Conservation (phyloP, 1,284 basidiomycete genomes). For the Pterulicium gracile region DNA sequence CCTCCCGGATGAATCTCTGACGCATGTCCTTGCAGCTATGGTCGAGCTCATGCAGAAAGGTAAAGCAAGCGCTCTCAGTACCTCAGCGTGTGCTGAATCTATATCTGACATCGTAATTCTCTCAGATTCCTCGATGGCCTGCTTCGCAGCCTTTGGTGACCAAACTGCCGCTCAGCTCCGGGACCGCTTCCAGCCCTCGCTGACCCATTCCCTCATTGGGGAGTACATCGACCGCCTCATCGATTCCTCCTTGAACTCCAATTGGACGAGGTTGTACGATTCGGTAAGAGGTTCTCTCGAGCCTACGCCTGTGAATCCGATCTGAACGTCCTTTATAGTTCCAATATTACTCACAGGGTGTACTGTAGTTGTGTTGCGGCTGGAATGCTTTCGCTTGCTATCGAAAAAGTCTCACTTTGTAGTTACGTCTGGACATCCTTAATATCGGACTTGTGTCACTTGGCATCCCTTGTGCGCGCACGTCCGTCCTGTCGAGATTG, state of each 20-base stretch:
- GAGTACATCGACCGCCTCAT: slow-evolving; percentile 86
- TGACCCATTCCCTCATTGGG: slow-evolving; percentile 81
- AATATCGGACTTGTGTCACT: too few species aligned
- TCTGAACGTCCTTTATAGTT: slow-evolving; percentile 25
- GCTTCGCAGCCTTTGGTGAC: slow-evolving; percentile 86
- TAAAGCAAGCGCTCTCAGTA: slow-evolving; percentile 19
- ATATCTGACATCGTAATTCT: neutral
- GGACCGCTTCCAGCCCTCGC: slow-evolving; percentile 87
- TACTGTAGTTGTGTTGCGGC: slow-evolving; percentile 30
- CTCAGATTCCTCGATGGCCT: slow-evolving; percentile 84
- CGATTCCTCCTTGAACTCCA: slow-evolving; percentile 80
- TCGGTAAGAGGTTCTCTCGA: slow-evolving; percentile 43
- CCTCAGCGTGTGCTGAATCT: slow-evolving; percentile 14
- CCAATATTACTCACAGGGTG: slow-evolving; percentile 82
- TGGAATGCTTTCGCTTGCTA: neutral
- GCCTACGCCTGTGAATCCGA: neutral
- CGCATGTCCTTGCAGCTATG: slow-evolving; percentile 41
- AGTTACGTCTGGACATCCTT: too few species aligned
- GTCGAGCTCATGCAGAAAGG: slow-evolving; percentile 97
- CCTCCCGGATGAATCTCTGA: slow-evolving; percentile 4
- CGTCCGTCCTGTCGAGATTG: too few species aligned
- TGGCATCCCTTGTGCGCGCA: too few species aligned
- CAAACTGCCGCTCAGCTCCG: slow-evolving; percentile 82
- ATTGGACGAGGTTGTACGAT: slow-evolving; percentile 89
- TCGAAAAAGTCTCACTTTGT: too few species aligned